Evolutionary conservation across 306 rosid genomes (phyloP).

Genomic region (Quercus berberidifolia): DNA sequence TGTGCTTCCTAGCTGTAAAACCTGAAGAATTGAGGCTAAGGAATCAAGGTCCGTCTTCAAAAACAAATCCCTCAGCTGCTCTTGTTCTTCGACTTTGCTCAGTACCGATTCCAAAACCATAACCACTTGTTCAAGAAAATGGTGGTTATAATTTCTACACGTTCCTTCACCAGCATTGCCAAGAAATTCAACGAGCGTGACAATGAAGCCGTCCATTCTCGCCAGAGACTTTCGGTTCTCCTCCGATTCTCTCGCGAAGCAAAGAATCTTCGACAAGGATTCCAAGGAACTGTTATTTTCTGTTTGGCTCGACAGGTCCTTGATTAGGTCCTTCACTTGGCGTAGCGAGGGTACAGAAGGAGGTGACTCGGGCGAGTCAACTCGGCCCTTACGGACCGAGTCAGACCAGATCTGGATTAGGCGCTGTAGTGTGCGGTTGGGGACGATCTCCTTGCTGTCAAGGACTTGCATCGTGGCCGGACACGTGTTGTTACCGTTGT

Average conservation of each 20-base stretch:
- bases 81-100: conserved; percentile 31
- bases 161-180: conserved; percentile 43
- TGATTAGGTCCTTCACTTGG: conserved; percentile 36
- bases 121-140: conserved; percentile 43
- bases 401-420: conserved; percentile 96
- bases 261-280: conserved; percentile 37
- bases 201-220: conserved; percentile 37
- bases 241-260: conserved; percentile 55
- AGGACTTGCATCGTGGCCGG: conserved; percentile 98
- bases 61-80: conserved; percentile 29
- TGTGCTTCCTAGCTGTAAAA: conserved; percentile 47
- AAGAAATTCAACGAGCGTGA: conserved; percentile 49
- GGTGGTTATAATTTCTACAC: conserved; percentile 4
- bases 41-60: conserved; percentile 35
- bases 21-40: conserved; percentile 46
- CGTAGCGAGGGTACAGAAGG: conserved; percentile 24
- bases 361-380: conserved; percentile 34
- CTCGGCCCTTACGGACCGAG: conserved; percentile 34
- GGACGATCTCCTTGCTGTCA: conserved; percentile 66
- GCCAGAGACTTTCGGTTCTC: conserved; percentile 59
- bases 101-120: conserved; percentile 42
- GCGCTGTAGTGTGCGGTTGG: conserved; percentile 76
- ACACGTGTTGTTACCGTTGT: conserved; percentile 91
- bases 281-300: neutral
- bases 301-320: neutral